phyloP scores from a whole-genome alignment of 169 alveolate genomes.

The Miamiensis avidus region DNA sequence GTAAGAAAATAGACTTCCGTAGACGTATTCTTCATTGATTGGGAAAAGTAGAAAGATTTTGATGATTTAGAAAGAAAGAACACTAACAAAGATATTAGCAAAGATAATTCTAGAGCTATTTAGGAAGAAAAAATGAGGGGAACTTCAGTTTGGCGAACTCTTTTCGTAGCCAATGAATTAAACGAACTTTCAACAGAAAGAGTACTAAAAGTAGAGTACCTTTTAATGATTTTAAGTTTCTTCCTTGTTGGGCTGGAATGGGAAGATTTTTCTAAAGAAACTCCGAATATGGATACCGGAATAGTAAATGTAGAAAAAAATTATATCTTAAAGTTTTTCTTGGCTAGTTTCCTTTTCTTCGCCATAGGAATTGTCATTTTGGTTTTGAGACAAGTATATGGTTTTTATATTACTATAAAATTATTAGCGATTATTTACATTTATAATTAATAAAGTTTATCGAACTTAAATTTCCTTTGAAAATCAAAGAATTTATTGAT shows the following conservation, averaged over 20 bases:
- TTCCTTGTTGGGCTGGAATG: constrained; percentile 64
- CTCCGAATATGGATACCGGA: constrained; percentile 36
- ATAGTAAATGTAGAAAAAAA: constrained; percentile 38
- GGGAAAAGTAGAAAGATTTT: constrained; percentile 36
- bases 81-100: neutral
- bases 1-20: constrained; percentile 16
- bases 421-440: neutral
- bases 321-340: constrained; percentile 54
- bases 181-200: constrained; percentile 57
- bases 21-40: constrained; percentile 43
- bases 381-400: constrained; percentile 24
- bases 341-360: constrained; percentile 39
- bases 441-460: neutral
- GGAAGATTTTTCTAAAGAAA: constrained; percentile 40
- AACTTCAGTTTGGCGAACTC: constrained; percentile 67
- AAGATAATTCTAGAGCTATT: neutral
- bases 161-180: constrained; percentile 73
- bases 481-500: constrained; percentile 54
- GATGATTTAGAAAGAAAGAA: constrained; percentile 1
- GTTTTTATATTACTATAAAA: constrained; percentile 30
- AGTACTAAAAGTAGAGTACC: constrained; percentile 48
- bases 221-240: constrained; percentile 51
- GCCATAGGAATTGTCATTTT: constrained; percentile 48
- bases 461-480: constrained; percentile 21
- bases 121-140: constrained; percentile 18